Base-by-base conservation (phyloP, 805 yeast genomes). In the Martiniozyma abietophila region DNA sequence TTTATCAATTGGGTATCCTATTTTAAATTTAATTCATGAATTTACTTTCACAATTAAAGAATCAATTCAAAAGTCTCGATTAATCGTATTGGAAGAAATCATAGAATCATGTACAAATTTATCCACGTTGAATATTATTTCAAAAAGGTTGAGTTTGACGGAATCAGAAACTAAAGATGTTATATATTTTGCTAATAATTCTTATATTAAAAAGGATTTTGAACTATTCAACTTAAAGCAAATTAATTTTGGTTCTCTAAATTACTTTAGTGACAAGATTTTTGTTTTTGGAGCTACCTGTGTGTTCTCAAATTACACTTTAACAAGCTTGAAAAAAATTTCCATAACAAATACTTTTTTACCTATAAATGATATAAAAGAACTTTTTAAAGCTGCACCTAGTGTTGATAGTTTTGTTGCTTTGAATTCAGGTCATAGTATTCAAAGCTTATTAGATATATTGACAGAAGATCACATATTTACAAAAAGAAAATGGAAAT, bases 211-310 rank as follows among this genome's bases (percentile, higher is more conserved):
- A n/a, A n/a, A 26, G 3, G 3, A 26, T 6, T 31, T 31, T 25
- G 34, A 31, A 18, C 29, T 31, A 11, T 31, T 25, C 18, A 31
- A 31, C 14, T 18, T 31, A 8, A 17, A 31, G n/a, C 8, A n/a
- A 6, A 6, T 31, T 4, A 31, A 24, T 9, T 19, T 31, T 18
- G 34, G 34, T 18, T 8, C 14, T 8, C 24, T 23, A 23, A 9
- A 31, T 8, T 24, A 23, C 14, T 22, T 21, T n/a, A 16, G 10
- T 6, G 22, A 14, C 16, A 15, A 23, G 6, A 11, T 15, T 24
- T 11, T 17, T 8, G 11, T 10, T 5, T n/a, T 24, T 14, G 18
- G 29, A 5, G 18, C 25, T 8, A 8, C 25, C 5, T 14, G 25
- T 14, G 8, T 19, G 12, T 25, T 25, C 4, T 25, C 9, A 15